Evolutionary conservation across 2,329 filamentous ascomycete genomes (phyloP).

Genomic region (Aspergillus sp.): DNA sequence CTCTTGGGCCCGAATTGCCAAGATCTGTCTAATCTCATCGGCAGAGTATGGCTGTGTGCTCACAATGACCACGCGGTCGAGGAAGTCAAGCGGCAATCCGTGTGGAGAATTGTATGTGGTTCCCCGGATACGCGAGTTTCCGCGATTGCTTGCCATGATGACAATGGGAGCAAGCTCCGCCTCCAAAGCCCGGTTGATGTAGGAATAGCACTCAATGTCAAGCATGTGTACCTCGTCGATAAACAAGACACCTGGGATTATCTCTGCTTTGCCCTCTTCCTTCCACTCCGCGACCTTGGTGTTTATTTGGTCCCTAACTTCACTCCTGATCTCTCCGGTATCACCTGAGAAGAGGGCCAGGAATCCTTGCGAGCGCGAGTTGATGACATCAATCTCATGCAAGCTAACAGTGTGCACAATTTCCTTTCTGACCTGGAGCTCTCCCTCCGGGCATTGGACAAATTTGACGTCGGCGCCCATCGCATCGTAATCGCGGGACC

Average conservation of each 20-base stretch:
- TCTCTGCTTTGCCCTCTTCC: conserved; percentile 98
- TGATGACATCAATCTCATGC: conserved; percentile 99
- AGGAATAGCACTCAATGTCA: conserved; percentile 98
- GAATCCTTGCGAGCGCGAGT: conserved; percentile 97
- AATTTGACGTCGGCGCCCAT: conserved; percentile 99
- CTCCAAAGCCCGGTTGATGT: conserved; percentile 95
- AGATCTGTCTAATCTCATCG: conserved; percentile 88
- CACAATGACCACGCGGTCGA: conserved; percentile 94
- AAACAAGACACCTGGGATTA: conserved; percentile 94
- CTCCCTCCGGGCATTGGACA: conserved; percentile 93
- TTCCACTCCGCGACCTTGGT: conserved; percentile 99
- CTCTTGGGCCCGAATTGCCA: conserved; percentile 88
- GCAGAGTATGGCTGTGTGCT: conserved; percentile 81
- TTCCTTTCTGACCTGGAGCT: conserved; percentile 95
- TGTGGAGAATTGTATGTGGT: conserved; percentile 93
- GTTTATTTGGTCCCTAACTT: conserved; percentile 98
- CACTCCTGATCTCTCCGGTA: conserved; percentile 94
- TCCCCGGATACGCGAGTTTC: conserved; percentile 85
- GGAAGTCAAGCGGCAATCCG: conserved; percentile 89
- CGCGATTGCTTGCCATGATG: conserved; percentile 98
- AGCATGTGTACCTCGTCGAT: conserved; percentile 99
- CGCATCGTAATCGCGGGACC: conserved; percentile 95
- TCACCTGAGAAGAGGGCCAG: conserved; percentile 96
- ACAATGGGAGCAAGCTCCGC: conserved; percentile 93
- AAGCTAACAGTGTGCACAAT: conserved; percentile 95